Conservation (phyloP, 257 asterid genomes). For the Nicotiana paniculata region DNA sequence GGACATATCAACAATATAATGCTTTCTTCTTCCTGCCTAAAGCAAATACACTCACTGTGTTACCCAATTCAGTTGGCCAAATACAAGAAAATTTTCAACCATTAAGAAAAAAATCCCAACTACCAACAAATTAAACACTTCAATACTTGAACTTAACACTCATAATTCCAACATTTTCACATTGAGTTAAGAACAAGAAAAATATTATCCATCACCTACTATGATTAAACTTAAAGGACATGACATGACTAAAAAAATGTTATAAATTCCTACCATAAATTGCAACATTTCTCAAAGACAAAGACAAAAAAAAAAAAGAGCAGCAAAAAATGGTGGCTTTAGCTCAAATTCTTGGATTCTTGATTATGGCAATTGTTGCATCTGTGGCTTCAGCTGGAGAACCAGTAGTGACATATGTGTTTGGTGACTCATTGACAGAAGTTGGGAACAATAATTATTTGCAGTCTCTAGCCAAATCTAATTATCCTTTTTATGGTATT, state of each 20-base stretch:
- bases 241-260: constrained; percentile 34
- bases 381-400: constrained; percentile 13
- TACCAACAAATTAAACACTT: constrained; percentile 1
- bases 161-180: background rate
- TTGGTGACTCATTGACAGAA: constrained; percentile 87
- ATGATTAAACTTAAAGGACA: constrained; percentile 35
- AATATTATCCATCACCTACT: constrained; percentile 31
- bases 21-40: constrained; percentile 4
- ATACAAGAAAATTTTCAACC: constrained; percentile 5
- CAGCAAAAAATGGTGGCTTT: constrained; percentile 6
- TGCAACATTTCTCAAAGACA: background rate
- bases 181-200: background rate
- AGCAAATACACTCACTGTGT: background rate
- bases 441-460: constrained; percentile 80
- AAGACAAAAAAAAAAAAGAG: background rate
- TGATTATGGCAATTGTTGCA: constrained; percentile 10
- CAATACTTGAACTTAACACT: background rate
- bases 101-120: constrained; percentile 9
- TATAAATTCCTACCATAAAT: constrained; percentile 25
- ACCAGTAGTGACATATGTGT: constrained; percentile 51
- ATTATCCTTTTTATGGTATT: constrained; percentile 62
- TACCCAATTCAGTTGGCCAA: constrained; percentile 20
- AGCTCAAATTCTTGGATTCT: constrained; percentile 3
- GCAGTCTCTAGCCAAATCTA: constrained; percentile 60
- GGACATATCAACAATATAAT: background rate